A percentile compares a stretch with the other conserved stretches of the same genome.
Conservation (phyloP, 1,284 basidiomycete genomes). For the Naganishia liquefaciens region DNA sequence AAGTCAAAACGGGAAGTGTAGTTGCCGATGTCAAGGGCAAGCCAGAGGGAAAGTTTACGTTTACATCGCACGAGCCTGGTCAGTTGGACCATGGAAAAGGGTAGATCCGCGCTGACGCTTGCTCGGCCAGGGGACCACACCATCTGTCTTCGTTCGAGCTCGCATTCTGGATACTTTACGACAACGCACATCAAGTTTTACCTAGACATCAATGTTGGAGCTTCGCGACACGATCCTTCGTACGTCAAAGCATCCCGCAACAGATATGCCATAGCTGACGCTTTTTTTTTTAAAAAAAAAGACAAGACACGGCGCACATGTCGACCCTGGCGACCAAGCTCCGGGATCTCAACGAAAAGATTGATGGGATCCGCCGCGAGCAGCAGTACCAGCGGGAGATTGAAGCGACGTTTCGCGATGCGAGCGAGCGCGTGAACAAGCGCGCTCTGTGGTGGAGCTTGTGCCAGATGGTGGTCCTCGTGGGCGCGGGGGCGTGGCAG, state of each 20-base stretch:
- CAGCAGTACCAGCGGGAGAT: slow-evolving; percentile 97
- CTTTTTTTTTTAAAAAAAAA: slow-evolving; percentile 32
- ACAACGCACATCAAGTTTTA: slow-evolving; percentile 89
- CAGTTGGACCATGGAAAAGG: slow-evolving; percentile 17
- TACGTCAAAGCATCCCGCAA: slow-evolving; percentile 49
- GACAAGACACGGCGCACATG: slow-evolving; percentile 75
- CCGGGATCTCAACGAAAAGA: slow-evolving; percentile 85
- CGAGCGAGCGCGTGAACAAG: slow-evolving; percentile 85
- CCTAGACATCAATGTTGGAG: slow-evolving; percentile 89
- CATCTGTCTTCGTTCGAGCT: slow-evolving; percentile 90
- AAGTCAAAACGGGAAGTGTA: slow-evolving; percentile 64
- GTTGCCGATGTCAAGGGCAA: slow-evolving; percentile 88
- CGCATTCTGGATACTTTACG: slow-evolving; percentile 76
- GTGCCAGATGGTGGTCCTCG: slow-evolving; percentile 78
- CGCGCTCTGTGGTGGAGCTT: slow-evolving; percentile 91
- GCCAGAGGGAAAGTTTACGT: slow-evolving; percentile 88
- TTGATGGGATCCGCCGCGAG: slow-evolving; percentile 89
- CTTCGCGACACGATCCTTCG: slow-evolving; percentile 74
- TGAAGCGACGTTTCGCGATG: slow-evolving; percentile 84
- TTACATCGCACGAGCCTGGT: slow-evolving; percentile 86
- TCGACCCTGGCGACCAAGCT: slow-evolving; percentile 82
- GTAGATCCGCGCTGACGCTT: neutral
- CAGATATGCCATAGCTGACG: neutral
- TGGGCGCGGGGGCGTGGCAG: slow-evolving; percentile 89
- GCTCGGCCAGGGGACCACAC: slow-evolving; percentile 74